Evolutionary conservation across 2,329 filamentous ascomycete genomes (phyloP).

Genomic region (Ascochyta fabae): DNA sequence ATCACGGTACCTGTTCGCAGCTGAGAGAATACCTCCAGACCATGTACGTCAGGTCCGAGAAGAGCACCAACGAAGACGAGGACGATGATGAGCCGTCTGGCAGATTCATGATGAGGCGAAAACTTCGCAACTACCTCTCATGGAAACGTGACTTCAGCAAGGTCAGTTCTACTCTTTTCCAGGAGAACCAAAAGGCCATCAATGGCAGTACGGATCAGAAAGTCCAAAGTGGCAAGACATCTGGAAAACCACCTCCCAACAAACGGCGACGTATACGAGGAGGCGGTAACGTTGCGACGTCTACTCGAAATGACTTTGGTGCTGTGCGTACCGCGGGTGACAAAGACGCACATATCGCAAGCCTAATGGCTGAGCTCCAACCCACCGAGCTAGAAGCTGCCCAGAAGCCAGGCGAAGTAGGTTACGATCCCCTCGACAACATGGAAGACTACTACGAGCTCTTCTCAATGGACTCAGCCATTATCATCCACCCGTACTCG

Average conservation of each 20-base stretch:
- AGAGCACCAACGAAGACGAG: constrained; percentile 52
- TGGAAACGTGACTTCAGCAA: constrained; percentile 92
- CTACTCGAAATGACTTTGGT: constrained; percentile 72
- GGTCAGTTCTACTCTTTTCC: constrained; percentile 78
- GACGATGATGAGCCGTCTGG: constrained; percentile 70
- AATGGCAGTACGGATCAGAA: constrained; percentile 69
- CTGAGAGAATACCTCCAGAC: constrained; percentile 89
- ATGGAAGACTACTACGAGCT: constrained; percentile 93
- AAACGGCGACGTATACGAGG: constrained; percentile 87
- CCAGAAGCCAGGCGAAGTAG: constrained; percentile 74
- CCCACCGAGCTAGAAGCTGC: constrained; percentile 78
- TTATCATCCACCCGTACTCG: constrained; percentile 91
- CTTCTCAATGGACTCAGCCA: constrained; percentile 87
- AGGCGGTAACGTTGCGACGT: constrained; percentile 67
- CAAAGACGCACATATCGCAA: constrained; percentile 79
- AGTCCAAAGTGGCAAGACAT: constrained; percentile 50
- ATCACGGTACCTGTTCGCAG: constrained; percentile 84
- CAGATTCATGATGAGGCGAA: constrained; percentile 87
- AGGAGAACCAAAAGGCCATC: constrained; percentile 79
- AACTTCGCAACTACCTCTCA: constrained; percentile 81
- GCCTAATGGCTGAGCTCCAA: constrained; percentile 80
- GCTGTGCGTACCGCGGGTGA: constrained; percentile 80
- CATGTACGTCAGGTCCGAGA: constrained; percentile 75
- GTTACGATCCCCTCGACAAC: constrained; percentile 80
- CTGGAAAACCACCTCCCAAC: constrained; percentile 75